Base-by-base conservation (phyloP, 2,329 filamentous ascomycete species). In the Pseudogymnoascus sp. region DNA sequence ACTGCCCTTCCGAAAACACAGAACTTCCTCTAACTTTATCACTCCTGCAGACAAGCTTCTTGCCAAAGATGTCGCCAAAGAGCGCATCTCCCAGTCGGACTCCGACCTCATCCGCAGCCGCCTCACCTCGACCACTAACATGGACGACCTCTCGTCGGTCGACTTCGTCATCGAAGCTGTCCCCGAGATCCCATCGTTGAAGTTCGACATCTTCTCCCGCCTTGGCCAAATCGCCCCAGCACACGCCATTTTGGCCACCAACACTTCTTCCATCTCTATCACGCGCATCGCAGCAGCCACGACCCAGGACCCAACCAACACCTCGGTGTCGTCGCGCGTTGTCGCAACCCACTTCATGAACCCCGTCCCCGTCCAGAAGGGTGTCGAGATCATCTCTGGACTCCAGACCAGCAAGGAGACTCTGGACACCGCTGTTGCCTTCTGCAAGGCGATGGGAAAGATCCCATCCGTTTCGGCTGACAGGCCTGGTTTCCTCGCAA, bases 301-400 rank as follows among this genome's bases (percentile, higher is more conserved):
- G 0, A 88, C 86, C 27, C 80, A 80, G 62, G 85, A 96, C 72
- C 88, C 91, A 0, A 93, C 79, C 15, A 89, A 96, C 71, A 86
- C 90, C 25, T 87, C 87, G 45, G 89, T 87, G 40, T 88, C 90
- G 45, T 93, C 91, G 5, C 88, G 94, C 58, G 94, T 99, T 8
- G 86, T 99, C 61, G 91, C 90, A 60, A 97, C 94, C 13, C 94
- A 99, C 76, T 99, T 99, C 77, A 99, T 99, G 94, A 99, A 99
- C 80, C 94, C 94, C 0, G 94, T 99, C 0, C 94, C 94, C 1
- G 79, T 99, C 33, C 94, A 97, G 73, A 96, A 96, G 76, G 94
- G 94, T 60, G 94, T 99, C 4, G 94, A 99, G 77, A 97, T 99
- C 70, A 97, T 99, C 73, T 87, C 89, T 60, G 94, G 92, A 31